Percentiles rank a stretch among this genome's conserved stretches.
phyloP scores from a whole-genome alignment of 1,139 yeast species.

The Yamadazyma mexicana region DNA sequence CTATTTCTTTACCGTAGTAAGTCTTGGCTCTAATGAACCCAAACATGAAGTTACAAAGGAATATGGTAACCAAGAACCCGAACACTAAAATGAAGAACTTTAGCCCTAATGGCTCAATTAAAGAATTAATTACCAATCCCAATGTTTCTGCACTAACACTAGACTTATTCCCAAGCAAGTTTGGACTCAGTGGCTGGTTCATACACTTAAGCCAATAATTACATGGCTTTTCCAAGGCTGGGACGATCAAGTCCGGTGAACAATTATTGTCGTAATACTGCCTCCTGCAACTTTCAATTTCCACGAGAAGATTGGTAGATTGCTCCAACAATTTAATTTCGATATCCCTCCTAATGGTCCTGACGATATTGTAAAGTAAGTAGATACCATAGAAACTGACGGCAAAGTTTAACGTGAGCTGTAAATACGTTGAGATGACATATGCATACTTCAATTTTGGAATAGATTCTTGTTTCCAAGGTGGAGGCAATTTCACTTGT shows the following conservation, averaged over 20 bases:
- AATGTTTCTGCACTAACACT: constrained; percentile 62
- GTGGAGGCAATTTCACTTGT: constrained; percentile 39
- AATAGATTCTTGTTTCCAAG: constrained; percentile 42
- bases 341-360: constrained; percentile 55
- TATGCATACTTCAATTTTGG: constrained; percentile 50
- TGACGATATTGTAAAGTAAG: constrained; percentile 41
- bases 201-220: constrained; percentile 63
- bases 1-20: constrained; percentile 31
- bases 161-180: constrained; percentile 42
- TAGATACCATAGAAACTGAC: constrained; percentile 45
- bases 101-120: constrained; percentile 63
- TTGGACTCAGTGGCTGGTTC: constrained; percentile 53
- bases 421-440: constrained; percentile 58
- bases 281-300: constrained; percentile 49
- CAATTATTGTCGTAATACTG: constrained; percentile 58
- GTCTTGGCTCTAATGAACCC: constrained; percentile 48
- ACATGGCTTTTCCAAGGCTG: constrained; percentile 59
- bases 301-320: constrained; percentile 34
- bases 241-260: constrained; percentile 54
- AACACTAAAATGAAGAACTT: constrained; percentile 51
- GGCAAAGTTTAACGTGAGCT: constrained; percentile 46
- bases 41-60: constrained; percentile 41
- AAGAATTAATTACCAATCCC: constrained; percentile 61
- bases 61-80: constrained; percentile 27
- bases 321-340: constrained; percentile 44